A percentile compares a stretch with the other conserved stretches of the same genome.
These are phyloP conservation scores for Boletus huronensis DNA, from an alignment of 768 basidiomycete species.

Conservation along the genomic window DNA sequence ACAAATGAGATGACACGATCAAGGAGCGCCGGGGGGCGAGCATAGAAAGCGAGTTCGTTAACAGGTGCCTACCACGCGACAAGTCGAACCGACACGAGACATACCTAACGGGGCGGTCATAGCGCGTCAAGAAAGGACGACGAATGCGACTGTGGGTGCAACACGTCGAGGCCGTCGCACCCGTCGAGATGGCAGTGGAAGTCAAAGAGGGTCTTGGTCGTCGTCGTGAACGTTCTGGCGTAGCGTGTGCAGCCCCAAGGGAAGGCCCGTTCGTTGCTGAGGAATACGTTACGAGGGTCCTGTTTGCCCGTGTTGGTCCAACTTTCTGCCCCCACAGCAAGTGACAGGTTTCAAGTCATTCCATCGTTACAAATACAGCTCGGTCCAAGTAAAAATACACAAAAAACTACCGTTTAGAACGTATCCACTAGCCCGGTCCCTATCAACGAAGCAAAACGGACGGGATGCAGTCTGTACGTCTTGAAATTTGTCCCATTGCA, in stretches of 20 bases:
- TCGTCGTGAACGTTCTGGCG: constrained; percentile 7
- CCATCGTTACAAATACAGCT: constrained; percentile 22
- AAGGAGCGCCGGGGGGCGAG: background rate
- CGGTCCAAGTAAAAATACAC: constrained; percentile 22
- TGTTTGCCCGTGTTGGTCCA: constrained; percentile 26
- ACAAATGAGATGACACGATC: background rate
- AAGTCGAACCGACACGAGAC: constrained; percentile 10
- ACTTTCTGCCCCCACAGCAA: background rate
- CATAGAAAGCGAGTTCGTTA: constrained; percentile 1
- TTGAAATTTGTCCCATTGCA: constrained; percentile 10
- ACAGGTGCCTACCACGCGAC: constrained; percentile 8
- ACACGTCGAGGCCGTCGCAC: constrained; percentile 5
- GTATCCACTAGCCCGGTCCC: constrained; percentile 3
- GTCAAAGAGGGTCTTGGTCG: background rate
- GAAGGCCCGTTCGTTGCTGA: background rate
- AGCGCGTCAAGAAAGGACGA: constrained; percentile 10
- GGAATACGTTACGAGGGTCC: background rate
- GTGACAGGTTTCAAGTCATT: background rate
- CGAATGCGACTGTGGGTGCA: background rate
- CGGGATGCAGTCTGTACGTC: constrained; percentile 5
- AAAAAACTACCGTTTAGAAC: constrained; percentile 1
- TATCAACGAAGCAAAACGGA: constrained; percentile 13
- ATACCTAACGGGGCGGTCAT: constrained; percentile 25
- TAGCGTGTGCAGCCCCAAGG: background rate
- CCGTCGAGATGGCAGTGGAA: constrained; percentile 1